Evolutionary conservation across 2,329 filamentous ascomycete genomes (phyloP).

Genomic region (Rhytidhysteron rufulum): DNA sequence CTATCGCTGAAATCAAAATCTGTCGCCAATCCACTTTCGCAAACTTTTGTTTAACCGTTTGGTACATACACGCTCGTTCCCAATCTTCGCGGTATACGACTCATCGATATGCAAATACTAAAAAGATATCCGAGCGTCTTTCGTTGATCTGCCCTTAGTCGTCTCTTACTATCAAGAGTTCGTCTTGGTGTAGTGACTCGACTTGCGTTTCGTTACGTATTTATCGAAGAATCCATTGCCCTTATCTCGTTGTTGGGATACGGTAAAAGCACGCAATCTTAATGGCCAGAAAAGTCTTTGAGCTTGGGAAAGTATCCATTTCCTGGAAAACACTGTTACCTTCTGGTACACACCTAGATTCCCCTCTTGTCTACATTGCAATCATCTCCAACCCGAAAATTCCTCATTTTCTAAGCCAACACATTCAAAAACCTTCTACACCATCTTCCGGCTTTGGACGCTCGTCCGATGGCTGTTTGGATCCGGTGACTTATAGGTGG

Average conservation of each 20-base stretch:
- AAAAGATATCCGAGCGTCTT: slow-evolving; percentile 6
- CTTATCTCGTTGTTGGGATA: slow-evolving; percentile 19
- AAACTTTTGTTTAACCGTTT: slow-evolving; percentile 26
- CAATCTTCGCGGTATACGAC: slow-evolving; percentile 24
- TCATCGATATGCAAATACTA: slow-evolving; percentile 19
- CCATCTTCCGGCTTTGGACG: slow-evolving; percentile 11
- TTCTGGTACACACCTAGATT: slow-evolving; percentile 11
- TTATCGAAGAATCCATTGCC: slow-evolving; percentile 21
- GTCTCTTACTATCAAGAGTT: slow-evolving; percentile 2
- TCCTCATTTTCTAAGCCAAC: slow-evolving; percentile 6
- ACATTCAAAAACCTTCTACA: slow-evolving; percentile 11
- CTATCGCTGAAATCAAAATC: slow-evolving; percentile 21
- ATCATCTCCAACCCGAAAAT: slow-evolving; percentile 4
- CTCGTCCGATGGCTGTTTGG: slow-evolving; percentile 12
- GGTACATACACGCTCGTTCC: slow-evolving; percentile 19
- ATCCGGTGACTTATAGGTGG: slow-evolving; percentile 12
- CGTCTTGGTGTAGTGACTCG: slow-evolving; percentile 5
- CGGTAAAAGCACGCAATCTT: slow-evolving; percentile 21
- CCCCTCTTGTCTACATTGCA: slow-evolving; percentile 31
- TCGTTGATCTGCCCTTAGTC: slow-evolving; percentile 2
- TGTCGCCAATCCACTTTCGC: slow-evolving; percentile 11
- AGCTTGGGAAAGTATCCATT: slow-evolving; percentile 18
- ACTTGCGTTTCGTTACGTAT: slow-evolving; percentile 10
- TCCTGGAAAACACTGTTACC: slow-evolving; percentile 20
- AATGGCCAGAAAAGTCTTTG: slow-evolving; percentile 10